Evolutionary conservation across 768 basidiomycete species (phyloP).

Genomic region (Gloeostereum incarnatum): DNA sequence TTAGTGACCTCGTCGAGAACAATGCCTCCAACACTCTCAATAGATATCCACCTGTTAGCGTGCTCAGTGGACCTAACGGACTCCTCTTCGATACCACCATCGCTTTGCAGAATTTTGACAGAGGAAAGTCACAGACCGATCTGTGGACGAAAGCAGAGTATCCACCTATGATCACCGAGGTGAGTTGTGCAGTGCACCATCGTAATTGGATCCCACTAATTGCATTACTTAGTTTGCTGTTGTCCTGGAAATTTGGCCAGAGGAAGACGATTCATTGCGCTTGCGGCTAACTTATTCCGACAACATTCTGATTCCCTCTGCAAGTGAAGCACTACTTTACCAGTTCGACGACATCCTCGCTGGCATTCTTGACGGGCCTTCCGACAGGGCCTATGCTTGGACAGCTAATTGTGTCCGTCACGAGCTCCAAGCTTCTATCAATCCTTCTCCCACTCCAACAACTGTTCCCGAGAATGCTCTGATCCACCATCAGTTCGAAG

Average conservation of each 20-base stretch:
- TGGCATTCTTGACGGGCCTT: neutral
- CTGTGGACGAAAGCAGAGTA: constrained; percentile 5
- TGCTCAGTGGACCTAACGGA: constrained; percentile 3
- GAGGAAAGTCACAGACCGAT: constrained; percentile 4
- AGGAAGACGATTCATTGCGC: constrained; percentile 4
- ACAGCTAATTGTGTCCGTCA: neutral
- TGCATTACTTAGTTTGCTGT: constrained; percentile 1
- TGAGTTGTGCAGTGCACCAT: neutral
- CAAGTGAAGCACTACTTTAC: constrained; percentile 3
- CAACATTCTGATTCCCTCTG: constrained; percentile 4
- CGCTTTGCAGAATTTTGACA: constrained; percentile 3
- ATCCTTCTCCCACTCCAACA: neutral
- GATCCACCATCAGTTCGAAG: constrained; percentile 5
- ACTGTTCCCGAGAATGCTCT: neutral
- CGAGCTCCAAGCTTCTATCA: neutral
- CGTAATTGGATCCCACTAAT: neutral
- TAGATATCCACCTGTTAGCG: constrained; percentile 4
- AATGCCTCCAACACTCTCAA: neutral
- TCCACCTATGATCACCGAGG: constrained; percentile 6
- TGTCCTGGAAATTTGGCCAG: constrained; percentile 5
- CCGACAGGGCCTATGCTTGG: neutral
- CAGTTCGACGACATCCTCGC: constrained; percentile 3
- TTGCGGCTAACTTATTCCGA: constrained; percentile 5
- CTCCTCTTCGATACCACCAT: constrained; percentile 5
- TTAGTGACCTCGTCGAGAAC: neutral